A percentile compares a stretch with the other conserved stretches of the same genome.
Evolutionary conservation across 2,329 filamentous ascomycete genomes (phyloP).

Genomic region (Curvularia verruculosa): DNA sequence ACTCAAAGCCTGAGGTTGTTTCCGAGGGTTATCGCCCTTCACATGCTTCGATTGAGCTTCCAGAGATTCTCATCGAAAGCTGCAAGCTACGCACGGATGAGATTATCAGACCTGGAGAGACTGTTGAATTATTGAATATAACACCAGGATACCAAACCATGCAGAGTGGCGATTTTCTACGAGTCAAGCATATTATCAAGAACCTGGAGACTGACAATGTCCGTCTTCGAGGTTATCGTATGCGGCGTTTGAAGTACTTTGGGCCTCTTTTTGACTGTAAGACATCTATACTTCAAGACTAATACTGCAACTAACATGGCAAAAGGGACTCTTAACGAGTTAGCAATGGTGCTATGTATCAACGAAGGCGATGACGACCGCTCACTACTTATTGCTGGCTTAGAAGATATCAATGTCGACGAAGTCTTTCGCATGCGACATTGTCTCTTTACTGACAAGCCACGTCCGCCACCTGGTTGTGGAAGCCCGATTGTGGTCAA

Average conservation of each 20-base stretch:
- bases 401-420: slow-evolving; percentile 2
- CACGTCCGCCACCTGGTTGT: not conserved
- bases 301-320: slow-evolving; percentile 2
- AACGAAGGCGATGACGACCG: slow-evolving; percentile 7
- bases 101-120: slow-evolving; percentile 12
- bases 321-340: slow-evolving; percentile 25
- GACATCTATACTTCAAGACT: not conserved
- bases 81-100: not conserved
- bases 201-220: slow-evolving; percentile 25
- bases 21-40: not conserved
- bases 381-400: not conserved
- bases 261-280: slow-evolving; percentile 27
- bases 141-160: not conserved
- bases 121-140: slow-evolving; percentile 26
- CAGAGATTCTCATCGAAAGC: not conserved
- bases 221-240: slow-evolving; percentile 25
- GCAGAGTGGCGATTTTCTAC: slow-evolving; percentile 32
- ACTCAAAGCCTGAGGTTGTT: not conserved
- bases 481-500: not conserved
- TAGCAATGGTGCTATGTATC: slow-evolving; percentile 9
- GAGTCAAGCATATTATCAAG: slow-evolving; percentile 25
- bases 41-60: not conserved
- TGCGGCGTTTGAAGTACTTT: slow-evolving; percentile 27
- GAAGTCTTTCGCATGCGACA: slow-evolving; percentile 2
- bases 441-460: slow-evolving; percentile 5